phyloP scores from a whole-genome alignment of 1,284 basidiomycete species.

The Stereum hirsutum region DNA sequence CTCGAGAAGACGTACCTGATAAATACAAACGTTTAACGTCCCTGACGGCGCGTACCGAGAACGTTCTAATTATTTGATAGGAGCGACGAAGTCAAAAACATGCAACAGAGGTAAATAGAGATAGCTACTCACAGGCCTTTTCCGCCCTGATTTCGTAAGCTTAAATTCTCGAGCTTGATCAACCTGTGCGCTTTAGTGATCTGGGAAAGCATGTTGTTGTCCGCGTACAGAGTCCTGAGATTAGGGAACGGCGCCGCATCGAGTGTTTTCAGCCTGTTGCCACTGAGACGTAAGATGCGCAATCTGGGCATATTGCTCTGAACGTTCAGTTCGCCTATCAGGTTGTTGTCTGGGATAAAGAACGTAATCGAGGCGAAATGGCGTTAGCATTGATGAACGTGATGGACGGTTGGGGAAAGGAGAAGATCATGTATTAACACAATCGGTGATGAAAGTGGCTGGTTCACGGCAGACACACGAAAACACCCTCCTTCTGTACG shows the following conservation, averaged over 20 bases:
- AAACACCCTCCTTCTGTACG: neutral
- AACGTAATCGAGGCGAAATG: constrained; percentile 5
- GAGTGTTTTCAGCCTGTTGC: constrained; percentile 68
- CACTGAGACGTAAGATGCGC: constrained; percentile 80
- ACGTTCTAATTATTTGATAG: constrained; percentile 26
- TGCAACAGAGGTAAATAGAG: neutral
- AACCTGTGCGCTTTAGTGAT: constrained; percentile 47
- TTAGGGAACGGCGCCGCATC: constrained; percentile 63
- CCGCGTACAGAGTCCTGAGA: constrained; percentile 87
- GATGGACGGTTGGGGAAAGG: constrained; percentile 6
- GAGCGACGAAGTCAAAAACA: neutral
- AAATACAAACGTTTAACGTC: constrained; percentile 92
- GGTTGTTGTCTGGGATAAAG: constrained; percentile 60
- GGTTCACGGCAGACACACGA: no score
- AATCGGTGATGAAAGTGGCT: constrained; percentile 3
- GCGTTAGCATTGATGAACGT: constrained; percentile 8
- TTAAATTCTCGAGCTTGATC: constrained; percentile 80
- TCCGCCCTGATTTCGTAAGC: constrained; percentile 82
- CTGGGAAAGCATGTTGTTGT: constrained; percentile 70
- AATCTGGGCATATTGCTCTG: constrained; percentile 54
- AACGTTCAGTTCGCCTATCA: constrained; percentile 40
- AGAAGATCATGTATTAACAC: neutral
- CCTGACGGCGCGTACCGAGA: constrained; percentile 68
- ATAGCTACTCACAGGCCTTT: constrained; percentile 53
- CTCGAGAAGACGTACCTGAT: constrained; percentile 58